A percentile compares a stretch with the other conserved stretches of the same genome.
These are phyloP conservation scores for Thelonectria olida DNA, from an alignment of 2,329 filamentous ascomycete genomes.

Conservation along the genomic window DNA sequence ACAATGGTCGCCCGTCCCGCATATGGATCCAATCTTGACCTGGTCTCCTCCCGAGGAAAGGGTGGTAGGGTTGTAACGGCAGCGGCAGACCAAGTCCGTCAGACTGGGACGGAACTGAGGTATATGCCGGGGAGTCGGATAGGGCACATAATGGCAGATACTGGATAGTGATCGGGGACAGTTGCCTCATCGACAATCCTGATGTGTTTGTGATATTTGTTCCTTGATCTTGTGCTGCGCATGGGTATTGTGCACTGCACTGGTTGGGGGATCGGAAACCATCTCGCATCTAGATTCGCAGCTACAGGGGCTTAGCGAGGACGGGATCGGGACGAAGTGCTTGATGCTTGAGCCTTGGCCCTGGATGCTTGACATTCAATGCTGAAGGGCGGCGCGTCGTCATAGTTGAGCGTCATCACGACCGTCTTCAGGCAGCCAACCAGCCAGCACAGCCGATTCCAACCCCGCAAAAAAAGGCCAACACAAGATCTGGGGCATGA, in stretches of 20 bases:
- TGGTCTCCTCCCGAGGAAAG: conserved; percentile 2
- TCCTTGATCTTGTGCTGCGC: neutral
- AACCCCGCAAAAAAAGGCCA: conserved; percentile 20
- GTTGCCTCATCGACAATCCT: conserved; percentile 2
- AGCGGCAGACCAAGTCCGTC: conserved; percentile 19
- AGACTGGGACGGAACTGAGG: neutral
- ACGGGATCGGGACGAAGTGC: conserved; percentile 4
- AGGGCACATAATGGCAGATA: neutral
- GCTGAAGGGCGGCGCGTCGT: conserved; percentile 6
- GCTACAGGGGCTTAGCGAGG: conserved; percentile 21
- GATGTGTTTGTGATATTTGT: neutral
- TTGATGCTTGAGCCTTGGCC: neutral
- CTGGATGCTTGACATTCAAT: conserved; percentile 12
- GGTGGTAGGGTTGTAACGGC: neutral
- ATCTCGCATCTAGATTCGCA: conserved; percentile 22
- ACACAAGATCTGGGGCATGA: conserved; percentile 10
- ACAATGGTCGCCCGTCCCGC: conserved; percentile 5
- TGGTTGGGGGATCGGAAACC: conserved; percentile 20
- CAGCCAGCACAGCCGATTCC: conserved; percentile 1
- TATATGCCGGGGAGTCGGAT: neutral
- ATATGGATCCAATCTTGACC: conserved; percentile 9
- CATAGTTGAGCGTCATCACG: neutral
- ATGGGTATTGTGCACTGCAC: conserved; percentile 3
- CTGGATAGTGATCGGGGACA: neutral
- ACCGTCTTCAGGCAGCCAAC: neutral